phyloP scores from a whole-genome alignment of 768 basidiomycete species.

The Leccinum obscurum region DNA sequence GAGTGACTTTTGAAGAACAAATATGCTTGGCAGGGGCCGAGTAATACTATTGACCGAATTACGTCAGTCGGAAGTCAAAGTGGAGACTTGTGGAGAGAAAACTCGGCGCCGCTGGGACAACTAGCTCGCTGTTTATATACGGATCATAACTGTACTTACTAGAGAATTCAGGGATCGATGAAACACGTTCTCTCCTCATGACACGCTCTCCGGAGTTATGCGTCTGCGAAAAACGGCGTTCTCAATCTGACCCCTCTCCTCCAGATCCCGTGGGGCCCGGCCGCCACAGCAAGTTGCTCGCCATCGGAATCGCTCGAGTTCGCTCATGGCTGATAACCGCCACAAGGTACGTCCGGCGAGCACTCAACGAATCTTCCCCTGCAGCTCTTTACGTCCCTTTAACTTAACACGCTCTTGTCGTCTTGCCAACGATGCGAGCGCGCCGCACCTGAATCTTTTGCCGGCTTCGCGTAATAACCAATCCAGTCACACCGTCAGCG shows the following conservation, averaged over 20 bases:
- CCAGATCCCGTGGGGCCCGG: background rate
- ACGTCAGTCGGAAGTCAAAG: constrained; percentile 16
- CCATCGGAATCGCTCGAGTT: background rate
- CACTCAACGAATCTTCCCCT: background rate
- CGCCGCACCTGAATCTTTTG: background rate
- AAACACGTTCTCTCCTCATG: constrained; percentile 12
- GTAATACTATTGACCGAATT: constrained; percentile 4
- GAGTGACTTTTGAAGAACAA: background rate
- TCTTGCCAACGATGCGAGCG: background rate
- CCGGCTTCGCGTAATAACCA: constrained; percentile 1
- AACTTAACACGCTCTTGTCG: background rate
- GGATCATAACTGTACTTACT: background rate
- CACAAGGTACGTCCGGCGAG: background rate
- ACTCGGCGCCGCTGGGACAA: background rate
- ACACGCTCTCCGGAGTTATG: constrained; percentile 19
- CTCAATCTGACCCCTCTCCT: background rate
- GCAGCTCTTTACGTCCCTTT: background rate
- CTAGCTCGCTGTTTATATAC: background rate
- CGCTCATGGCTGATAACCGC: background rate
- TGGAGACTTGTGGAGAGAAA: background rate
- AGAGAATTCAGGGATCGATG: background rate
- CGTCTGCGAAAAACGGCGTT: constrained; percentile 3
- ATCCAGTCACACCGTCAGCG: background rate
- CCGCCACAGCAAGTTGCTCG: background rate
- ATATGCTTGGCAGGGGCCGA: constrained; percentile 8